These are phyloP conservation scores for Fusarium torulosum DNA, from an alignment of 2,329 filamentous ascomycete genomes.

Conservation along the genomic window DNA sequence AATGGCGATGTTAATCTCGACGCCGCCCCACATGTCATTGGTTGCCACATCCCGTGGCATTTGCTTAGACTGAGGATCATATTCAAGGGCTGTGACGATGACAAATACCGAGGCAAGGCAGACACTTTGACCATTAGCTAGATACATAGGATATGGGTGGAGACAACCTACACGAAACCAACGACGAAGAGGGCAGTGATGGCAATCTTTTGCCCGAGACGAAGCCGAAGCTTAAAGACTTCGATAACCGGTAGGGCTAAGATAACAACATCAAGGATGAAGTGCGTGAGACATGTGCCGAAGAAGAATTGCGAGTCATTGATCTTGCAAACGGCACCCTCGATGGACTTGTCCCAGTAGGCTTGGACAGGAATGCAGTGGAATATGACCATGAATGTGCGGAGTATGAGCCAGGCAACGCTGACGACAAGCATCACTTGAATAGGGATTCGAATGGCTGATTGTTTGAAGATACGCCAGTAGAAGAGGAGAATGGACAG, in stretches of 20 bases:
- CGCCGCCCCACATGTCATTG: constrained; percentile 38
- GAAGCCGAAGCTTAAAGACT: constrained; percentile 49
- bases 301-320: constrained; percentile 52
- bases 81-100: constrained; percentile 29
- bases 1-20: constrained; percentile 43
- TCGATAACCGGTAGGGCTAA: constrained; percentile 50
- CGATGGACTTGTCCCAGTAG: constrained; percentile 51
- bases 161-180: constrained; percentile 46
- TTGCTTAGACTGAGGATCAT: constrained; percentile 35
- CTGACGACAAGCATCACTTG: constrained; percentile 42
- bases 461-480: constrained; percentile 49
- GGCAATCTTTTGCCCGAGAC: constrained; percentile 47
- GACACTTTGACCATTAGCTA: constrained; percentile 26
- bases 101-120: constrained; percentile 40
- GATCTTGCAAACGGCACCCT: constrained; percentile 49
- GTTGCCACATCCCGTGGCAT: constrained; percentile 39
- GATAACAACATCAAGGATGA: constrained; percentile 51
- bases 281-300: constrained; percentile 50
- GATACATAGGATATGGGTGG: rapidly evolving
- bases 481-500: constrained; percentile 50
- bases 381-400: constrained; percentile 52
- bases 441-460: constrained; percentile 48
- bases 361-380: constrained; percentile 52
- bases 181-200: constrained; percentile 49
- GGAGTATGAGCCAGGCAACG: constrained; percentile 47